phyloP scores from a whole-genome alignment of 2,329 filamentous ascomycete genomes.

The Calcarisporium arbuscula region DNA sequence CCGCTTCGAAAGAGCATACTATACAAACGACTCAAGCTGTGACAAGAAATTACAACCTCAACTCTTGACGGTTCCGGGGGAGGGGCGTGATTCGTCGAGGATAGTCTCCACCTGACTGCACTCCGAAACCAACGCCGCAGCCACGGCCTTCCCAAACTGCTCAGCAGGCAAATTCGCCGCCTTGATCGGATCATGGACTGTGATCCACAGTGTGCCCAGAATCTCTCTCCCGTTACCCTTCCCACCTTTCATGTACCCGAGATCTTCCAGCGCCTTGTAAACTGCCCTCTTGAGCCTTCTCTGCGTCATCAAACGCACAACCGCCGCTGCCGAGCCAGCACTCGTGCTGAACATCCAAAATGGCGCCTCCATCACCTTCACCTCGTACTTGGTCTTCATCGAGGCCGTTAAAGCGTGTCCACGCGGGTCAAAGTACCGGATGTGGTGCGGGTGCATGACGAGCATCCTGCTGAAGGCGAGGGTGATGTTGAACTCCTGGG shows the following conservation, averaged over 20 bases:
- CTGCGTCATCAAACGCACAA: conserved; percentile 20
- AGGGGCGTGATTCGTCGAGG: too few relatives aligned
- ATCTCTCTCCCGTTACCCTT: conserved; percentile 10
- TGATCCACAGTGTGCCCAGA: conserved; percentile 20
- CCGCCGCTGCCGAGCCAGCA: conserved; percentile 7
- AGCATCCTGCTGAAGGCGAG: conserved; percentile 22
- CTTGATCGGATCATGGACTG: conserved; percentile 12
- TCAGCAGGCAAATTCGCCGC: conserved; percentile 10
- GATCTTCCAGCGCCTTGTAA: conserved; percentile 18
- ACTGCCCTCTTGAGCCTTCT: conserved; percentile 20
- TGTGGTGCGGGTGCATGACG: conserved; percentile 25
- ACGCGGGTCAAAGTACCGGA: conserved; percentile 23
- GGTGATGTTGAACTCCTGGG: conserved; percentile 14
- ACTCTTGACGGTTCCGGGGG: too few relatives aligned
- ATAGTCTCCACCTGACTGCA: conserved; percentile 5
- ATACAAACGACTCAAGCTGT: too few relatives aligned
- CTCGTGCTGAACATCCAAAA: conserved; percentile 25
- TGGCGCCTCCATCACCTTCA: conserved; percentile 18
- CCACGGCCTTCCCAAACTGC: conserved; percentile 15
- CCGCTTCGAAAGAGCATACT: too few relatives aligned
- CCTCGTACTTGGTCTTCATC: conserved; percentile 20
- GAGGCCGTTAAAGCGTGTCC: conserved; percentile 24
- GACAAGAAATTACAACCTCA: too few relatives aligned
- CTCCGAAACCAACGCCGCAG: conserved; percentile 9
- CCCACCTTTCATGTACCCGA: conserved; percentile 16